Evolutionary conservation across 257 asterid species (phyloP), one percentile per base, ranked within the genome.

Genomic region (Primulina tabacum): DNA sequence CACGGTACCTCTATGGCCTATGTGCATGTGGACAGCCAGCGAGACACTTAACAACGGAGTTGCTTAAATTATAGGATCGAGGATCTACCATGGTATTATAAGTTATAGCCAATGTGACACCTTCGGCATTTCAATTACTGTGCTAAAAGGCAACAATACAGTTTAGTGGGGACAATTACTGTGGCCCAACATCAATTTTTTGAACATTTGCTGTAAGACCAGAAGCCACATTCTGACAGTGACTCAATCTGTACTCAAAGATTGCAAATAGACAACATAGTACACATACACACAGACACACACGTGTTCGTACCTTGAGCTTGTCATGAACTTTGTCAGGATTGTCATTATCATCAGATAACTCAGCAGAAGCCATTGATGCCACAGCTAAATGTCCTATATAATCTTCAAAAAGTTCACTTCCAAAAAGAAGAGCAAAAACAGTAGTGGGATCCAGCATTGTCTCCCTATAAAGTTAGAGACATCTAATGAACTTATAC

Each of bases 391-490:
- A 78, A 82, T 92, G 97, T 21, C 98, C 98, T 10, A 90, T 68
- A 18, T 88, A 92, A 68, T 92, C 97, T 75, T 92, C 98, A 59
- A 92, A 92, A 10, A 90, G 90, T 77, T 92, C 97, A 70, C 98
- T 92, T 71, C 98, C 98, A 64, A 92, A 92, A 20, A 92, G 98
- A 64, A 90, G 87, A 7, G 98, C 95, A 56, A 90, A 92, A 40
- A 92, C 96, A 43, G 98, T 89, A 9, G 98, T 90, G 3, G 98
- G 96, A 77, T 92, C 97, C 32, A 92, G 91, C 94, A 92, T 90
- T 53, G 86, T 79, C 63, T 90, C 97, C 85, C 98, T 92, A 67
- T 6, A 66, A 55, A 66, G 56, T 33, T 5, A 50, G 60, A 43
- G 16, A 32, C 14, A n/a, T 1, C 4, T 37, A 43, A 62, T 30